phyloP scores from a whole-genome alignment of 75 land plant genomes.

The Chamaecyparis obtusa region DNA sequence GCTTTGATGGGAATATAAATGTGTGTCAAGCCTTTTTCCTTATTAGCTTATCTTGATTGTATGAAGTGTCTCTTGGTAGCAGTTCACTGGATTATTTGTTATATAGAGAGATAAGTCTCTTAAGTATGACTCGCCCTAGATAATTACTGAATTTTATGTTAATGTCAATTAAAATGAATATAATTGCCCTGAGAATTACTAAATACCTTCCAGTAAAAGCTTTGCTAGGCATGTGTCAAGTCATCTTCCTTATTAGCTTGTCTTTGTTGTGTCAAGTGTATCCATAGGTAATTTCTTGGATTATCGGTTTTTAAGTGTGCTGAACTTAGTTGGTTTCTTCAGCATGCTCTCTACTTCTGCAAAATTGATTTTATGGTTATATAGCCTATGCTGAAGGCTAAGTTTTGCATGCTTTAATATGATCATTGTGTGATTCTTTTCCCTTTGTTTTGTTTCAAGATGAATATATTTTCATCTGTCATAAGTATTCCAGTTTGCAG shows the following conservation, averaged over 20 bases:
- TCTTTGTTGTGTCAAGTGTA: not conserved
- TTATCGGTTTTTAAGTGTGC: not conserved
- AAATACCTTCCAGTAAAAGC: not conserved
- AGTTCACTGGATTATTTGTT: too few species aligned
- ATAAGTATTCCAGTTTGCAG: not conserved
- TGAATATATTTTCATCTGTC: not conserved
- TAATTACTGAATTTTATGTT: not conserved
- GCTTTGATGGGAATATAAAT: too few species aligned
- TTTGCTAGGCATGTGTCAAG: not conserved
- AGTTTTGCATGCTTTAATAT: not conserved
- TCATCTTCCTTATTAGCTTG: not conserved
- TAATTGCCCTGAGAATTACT: not conserved
- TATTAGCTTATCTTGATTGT: too few species aligned
- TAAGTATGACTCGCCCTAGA: not conserved
- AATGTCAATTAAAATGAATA: not conserved
- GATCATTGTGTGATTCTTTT: not conserved
- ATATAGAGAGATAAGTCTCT: too few species aligned
- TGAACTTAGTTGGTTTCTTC: not conserved
- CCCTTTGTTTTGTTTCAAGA: not conserved
- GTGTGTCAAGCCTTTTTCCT: too few species aligned
- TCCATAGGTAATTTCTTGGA: not conserved
- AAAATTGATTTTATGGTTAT: not conserved
- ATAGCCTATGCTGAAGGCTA: not conserved
- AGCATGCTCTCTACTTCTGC: not conserved
- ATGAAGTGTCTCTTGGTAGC: too few species aligned